phyloP scores from a whole-genome alignment of 345 rosid species.

The Syzygium oleosum region DNA sequence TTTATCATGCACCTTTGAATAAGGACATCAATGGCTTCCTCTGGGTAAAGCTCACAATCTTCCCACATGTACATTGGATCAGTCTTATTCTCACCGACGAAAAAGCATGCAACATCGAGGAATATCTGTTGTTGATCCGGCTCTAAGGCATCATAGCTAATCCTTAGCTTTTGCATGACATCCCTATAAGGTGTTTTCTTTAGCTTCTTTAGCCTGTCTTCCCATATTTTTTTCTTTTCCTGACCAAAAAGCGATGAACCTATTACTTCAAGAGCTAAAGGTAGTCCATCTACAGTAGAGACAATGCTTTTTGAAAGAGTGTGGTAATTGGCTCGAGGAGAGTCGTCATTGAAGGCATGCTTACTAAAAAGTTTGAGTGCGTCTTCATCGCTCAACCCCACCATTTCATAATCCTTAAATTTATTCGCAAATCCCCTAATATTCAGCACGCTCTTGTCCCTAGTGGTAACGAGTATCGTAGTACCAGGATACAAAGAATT shows the following conservation, averaged over 20 bases:
- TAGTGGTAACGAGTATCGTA: too few species aligned
- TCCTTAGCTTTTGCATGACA: neutral
- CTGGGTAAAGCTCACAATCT: neutral
- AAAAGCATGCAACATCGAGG: neutral
- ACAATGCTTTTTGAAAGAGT: neutral
- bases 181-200: neutral
- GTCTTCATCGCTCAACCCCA: fast-evolving
- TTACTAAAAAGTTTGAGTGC: neutral
- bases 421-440: too few species aligned
- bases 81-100: neutral
- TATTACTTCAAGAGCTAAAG: neutral
- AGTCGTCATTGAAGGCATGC: neutral
- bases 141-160: neutral
- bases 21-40: neutral
- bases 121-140: too few species aligned
- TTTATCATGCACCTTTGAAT: neutral
- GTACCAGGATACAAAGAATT: neutral
- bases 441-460: neutral
- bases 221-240: neutral
- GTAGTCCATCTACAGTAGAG: neutral
- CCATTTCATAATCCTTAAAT: neutral
- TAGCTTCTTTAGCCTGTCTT: neutral
- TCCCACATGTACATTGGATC: neutral
- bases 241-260: neutral
- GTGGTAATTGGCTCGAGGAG: neutral